Conservation (phyloP, 2,329 filamentous ascomycete species). For the Aspergillus sp. region DNA sequence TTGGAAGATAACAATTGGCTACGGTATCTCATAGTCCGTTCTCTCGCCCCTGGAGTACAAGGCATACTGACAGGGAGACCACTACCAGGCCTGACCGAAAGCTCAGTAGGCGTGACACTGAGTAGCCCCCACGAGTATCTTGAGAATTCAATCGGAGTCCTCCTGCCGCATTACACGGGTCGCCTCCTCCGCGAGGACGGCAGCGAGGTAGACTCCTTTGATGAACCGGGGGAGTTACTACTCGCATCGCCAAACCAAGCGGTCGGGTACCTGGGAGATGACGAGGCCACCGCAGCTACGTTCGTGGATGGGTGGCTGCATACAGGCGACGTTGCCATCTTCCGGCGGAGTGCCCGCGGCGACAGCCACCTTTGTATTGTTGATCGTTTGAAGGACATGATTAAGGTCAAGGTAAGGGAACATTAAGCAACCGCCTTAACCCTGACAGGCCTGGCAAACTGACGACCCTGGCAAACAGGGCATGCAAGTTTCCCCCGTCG, state of each 20-base stretch:
- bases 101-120: not conserved
- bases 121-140: not conserved
- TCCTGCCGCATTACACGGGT: not conserved
- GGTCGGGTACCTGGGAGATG: not conserved
- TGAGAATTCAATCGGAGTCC: not conserved
- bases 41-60: not conserved
- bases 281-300: not conserved
- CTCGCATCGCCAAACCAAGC: not conserved
- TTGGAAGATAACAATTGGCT: constrained; percentile 1
- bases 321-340: not conserved
- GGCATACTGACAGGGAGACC: not conserved
- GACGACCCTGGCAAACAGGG: not conserved
- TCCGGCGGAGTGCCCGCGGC: not conserved
- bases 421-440: not conserved
- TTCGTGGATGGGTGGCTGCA: not conserved
- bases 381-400: not conserved
- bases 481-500: constrained; percentile 1
- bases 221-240: not conserved
- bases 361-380: not conserved
- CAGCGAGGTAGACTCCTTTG: not conserved
- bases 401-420: not conserved
- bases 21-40: not conserved
- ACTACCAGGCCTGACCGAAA: not conserved
- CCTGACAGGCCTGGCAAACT: not conserved
- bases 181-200: not conserved